Evolutionary conservation across 257 asterid genomes (phyloP), one percentile per base, ranked within the genome.

Genomic region (Osmanthus fragrans): DNA sequence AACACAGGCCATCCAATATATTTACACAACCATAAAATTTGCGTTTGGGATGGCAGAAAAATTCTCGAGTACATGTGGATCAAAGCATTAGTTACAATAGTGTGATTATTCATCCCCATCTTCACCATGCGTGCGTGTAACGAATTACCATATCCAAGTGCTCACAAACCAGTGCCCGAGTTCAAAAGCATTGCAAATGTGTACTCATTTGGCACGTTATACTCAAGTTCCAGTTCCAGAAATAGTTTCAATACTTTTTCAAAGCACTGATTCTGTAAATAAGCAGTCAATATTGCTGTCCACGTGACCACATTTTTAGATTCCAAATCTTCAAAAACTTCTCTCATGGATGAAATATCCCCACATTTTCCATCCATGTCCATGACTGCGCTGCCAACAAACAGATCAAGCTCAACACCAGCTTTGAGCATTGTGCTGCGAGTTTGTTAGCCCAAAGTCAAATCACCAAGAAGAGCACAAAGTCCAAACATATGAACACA

Each of bases 341-440:
- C 80, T 81, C 88, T 85, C 78, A 89, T 85, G 11, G 70, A 72
- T 9, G 33, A 79, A 68, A 91, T 72, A 30, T 89, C 90, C 34
- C 96, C 91, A 73, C 96, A 91, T 86, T 94, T 91, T 30, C 98
- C 97, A 37, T 94, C 90, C 92, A 90, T 89, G 80, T 92, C 99
- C 29, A 92, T 77, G 3, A 86, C 75, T 34, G 94, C 87, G 45
- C 94, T 89, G 23, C 88, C 88, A 18, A 93, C 78, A 74, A 85
- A 92, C 70, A 85, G 45, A 89, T 94, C 90, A 70, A 72, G 64
- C 79, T 76, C 83, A 71, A 85, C 77, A 70, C 90, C 89, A 33
- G 47, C 76, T 86, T 85, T 92, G 80, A 89, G 32, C 74, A 87
- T 47, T 72, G 83, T 85, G 66, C 82, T 73, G 60, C 91, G 96